Percentiles rank a stretch among this genome's conserved stretches.
phyloP scores from a whole-genome alignment of 2,329 filamentous ascomycete genomes.

The Aureobasidium sp. region DNA sequence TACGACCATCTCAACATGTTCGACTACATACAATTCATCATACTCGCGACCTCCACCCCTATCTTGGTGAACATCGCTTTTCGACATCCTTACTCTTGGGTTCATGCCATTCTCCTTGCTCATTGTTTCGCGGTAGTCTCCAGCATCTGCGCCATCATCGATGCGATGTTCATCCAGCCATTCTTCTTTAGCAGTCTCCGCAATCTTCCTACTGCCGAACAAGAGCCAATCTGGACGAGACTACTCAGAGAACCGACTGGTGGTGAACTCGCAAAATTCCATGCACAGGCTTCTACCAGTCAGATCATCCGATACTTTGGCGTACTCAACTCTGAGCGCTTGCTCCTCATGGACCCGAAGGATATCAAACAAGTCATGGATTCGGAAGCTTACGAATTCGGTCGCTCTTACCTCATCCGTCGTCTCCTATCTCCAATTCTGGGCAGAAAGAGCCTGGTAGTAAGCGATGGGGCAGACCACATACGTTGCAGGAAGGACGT shows the following conservation, averaged over 20 bases:
- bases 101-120: neutral
- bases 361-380: conserved; percentile 8
- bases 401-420: conserved; percentile 3
- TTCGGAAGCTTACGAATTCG: conserved; percentile 1
- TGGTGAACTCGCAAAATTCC: neutral
- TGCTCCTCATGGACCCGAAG: conserved; percentile 2
- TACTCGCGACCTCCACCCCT: neutral
- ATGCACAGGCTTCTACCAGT: neutral
- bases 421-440: neutral
- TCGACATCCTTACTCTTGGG: neutral
- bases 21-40: neutral
- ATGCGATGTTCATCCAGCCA: neutral
- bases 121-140: neutral
- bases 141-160: neutral
- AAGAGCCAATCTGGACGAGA: neutral
- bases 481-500: neutral
- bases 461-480: neutral
- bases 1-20: neutral
- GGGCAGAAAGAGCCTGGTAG: neutral
- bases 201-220: neutral
- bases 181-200: neutral
- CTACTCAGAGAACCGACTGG: neutral
- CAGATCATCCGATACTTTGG: conserved; percentile 1
- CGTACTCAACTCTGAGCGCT: neutral
- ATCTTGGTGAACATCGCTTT: neutral